A percentile compares a stretch with the other conserved stretches of the same genome.
These are phyloP conservation scores for Talaromyces sp. DNA, from an alignment of 2,329 filamentous ascomycete genomes.

Conservation along the genomic window DNA sequence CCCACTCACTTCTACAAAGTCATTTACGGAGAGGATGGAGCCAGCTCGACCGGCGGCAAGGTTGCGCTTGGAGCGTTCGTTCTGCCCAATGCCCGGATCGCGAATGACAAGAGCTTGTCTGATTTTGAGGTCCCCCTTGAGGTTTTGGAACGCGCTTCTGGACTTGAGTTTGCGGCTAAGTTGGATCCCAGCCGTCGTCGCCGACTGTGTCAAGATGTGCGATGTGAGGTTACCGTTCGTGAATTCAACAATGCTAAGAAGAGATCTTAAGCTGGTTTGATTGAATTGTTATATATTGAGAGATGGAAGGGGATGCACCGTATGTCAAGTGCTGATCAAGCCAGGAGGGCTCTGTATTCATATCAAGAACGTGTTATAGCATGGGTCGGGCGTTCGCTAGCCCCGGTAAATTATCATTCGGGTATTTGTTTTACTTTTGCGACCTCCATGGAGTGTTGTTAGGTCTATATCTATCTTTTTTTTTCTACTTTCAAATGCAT, in stretches of 20 bases:
- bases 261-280: slow-evolving; percentile 17
- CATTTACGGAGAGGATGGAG: slow-evolving; percentile 88
- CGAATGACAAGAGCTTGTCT: slow-evolving; percentile 80
- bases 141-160: slow-evolving; percentile 86
- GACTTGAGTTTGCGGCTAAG: slow-evolving; percentile 85
- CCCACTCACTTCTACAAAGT: slow-evolving; percentile 99
- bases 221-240: slow-evolving; percentile 78
- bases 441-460: neutral
- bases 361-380: slow-evolving; percentile 26
- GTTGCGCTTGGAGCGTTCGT: slow-evolving; percentile 95
- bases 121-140: slow-evolving; percentile 97
- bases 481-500: neutral
- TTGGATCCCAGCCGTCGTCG: slow-evolving; percentile 73
- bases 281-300: slow-evolving; percentile 1
- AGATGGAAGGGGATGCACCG: too few relatives aligned
- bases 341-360: slow-evolving; percentile 22
- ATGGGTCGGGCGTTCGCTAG: slow-evolving; percentile 27
- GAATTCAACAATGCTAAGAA: slow-evolving; percentile 70
- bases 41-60: slow-evolving; percentile 59
- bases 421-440: slow-evolving; percentile 4
- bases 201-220: slow-evolving; percentile 82
- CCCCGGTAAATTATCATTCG: slow-evolving; percentile 1
- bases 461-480: neutral
- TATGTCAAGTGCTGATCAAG: too few relatives aligned
- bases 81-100: slow-evolving; percentile 85